Percentiles rank a stretch among this genome's conserved stretches.
Evolutionary conservation across 2,329 filamentous ascomycete genomes (phyloP).

Genomic region (Aspergillus transmontanensis): DNA sequence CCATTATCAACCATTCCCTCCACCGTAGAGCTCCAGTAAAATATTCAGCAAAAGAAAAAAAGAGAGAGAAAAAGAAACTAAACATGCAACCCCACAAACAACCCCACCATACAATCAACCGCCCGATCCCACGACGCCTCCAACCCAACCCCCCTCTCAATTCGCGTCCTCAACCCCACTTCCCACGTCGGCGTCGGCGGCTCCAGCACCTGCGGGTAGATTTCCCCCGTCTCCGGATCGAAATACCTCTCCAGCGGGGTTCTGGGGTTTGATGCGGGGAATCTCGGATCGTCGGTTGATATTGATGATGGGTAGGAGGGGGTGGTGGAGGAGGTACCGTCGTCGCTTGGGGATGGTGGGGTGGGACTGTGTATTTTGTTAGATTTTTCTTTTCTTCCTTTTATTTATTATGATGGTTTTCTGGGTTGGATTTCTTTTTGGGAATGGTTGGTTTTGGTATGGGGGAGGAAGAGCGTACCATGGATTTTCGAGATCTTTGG

Average conservation of each 20-base stretch:
- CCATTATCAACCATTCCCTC: no score
- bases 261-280: not conserved
- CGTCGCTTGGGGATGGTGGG: not conserved
- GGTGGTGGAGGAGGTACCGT: not conserved
- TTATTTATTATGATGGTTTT: no score
- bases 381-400: not conserved
- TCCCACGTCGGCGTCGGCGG: constrained; percentile 9
- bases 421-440: no score
- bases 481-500: not conserved
- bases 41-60: not conserved
- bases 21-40: no score
- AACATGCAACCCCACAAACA: not conserved
- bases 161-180: not conserved
- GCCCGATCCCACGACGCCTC: not conserved
- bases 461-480: not conserved
- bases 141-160: not conserved
- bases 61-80: not conserved
- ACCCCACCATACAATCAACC: constrained; percentile 4
- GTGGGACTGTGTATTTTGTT: not conserved
- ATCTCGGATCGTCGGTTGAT: not conserved
- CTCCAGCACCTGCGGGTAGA: constrained; percentile 16
- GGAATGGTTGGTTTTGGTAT: not conserved
- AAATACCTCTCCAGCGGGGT: constrained; percentile 23
- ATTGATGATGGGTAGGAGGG: not conserved
- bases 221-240: constrained; percentile 18